A percentile compares a stretch with the other conserved stretches of the same genome.
phyloP scores from a whole-genome alignment of 169 alveolate genomes.

The Besnoitia besnoiti region DNA sequence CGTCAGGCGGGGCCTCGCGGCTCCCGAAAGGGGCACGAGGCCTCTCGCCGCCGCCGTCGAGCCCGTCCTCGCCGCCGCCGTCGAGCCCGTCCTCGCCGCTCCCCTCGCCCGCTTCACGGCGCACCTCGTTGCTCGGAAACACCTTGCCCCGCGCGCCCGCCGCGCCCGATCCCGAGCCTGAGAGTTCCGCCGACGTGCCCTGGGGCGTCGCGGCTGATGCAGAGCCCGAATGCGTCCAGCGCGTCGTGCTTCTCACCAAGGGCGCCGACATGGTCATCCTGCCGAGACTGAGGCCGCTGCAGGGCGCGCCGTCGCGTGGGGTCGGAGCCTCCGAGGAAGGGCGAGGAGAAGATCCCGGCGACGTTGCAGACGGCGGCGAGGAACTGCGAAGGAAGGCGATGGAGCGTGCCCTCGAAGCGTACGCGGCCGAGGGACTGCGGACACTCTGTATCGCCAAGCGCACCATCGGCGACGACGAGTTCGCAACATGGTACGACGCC shows the following conservation, averaged over 20 bases:
- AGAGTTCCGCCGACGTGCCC: too few species aligned
- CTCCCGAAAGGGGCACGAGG: too few species aligned
- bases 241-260: conserved; percentile 76
- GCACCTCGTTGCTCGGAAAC: too few species aligned
- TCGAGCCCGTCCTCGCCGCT: too few species aligned
- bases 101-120: too few species aligned
- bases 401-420: conserved; percentile 72
- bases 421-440: conserved; percentile 85
- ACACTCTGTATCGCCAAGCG: conserved; percentile 93
- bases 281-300: conserved; percentile 70
- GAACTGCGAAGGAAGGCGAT: conserved; percentile 71
- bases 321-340: not conserved
- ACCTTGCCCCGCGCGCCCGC: too few species aligned
- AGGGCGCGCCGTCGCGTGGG: not conserved
- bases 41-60: too few species aligned
- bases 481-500: conserved; percentile 75
- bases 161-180: too few species aligned
- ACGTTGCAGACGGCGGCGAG: conserved; percentile 28
- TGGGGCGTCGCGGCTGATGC: too few species aligned
- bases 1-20: too few species aligned
- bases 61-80: too few species aligned
- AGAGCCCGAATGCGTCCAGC: too few species aligned
- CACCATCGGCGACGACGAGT: conserved; percentile 83
- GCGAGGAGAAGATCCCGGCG: not conserved
- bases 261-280: conserved; percentile 95